Conservation (phyloP, 306 rosid species). For the Alnus rubra region DNA sequence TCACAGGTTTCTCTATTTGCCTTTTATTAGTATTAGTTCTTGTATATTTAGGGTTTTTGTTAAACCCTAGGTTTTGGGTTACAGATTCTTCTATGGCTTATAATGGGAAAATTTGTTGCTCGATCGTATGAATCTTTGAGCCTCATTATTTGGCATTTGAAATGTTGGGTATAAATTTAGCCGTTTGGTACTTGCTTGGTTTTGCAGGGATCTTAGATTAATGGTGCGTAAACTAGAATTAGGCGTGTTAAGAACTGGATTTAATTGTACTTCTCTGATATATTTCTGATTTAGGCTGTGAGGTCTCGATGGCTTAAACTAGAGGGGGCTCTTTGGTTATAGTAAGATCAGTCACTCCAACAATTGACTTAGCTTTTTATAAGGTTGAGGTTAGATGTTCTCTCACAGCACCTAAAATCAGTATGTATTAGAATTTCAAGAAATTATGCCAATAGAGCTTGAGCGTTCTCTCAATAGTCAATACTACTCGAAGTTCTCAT, state of each 20-base stretch:
- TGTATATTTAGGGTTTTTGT: constrained; percentile 20
- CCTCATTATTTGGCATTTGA: neutral
- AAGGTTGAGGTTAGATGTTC: no score
- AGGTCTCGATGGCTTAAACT: neutral
- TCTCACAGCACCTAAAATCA: no score
- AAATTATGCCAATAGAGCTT: no score
- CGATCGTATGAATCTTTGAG: neutral
- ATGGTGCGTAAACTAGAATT: neutral
- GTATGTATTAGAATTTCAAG: no score
- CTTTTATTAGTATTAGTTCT: neutral
- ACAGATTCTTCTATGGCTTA: neutral
- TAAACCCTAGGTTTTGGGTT: constrained; percentile 42
- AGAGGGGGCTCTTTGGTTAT: no score
- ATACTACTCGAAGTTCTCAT: no score
- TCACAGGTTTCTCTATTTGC: constrained; percentile 55
- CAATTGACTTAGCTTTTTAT: no score
- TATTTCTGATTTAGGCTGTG: neutral
- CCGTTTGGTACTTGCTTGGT: neutral
- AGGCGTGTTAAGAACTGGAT: neutral
- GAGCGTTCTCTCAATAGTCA: no score
- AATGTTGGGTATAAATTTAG: neutral
- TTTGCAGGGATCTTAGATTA: neutral
- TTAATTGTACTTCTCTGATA: no score
- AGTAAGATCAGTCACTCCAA: no score
- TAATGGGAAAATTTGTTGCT: neutral